Conservation (phyloP, 768 basidiomycete species). For the Leccinum fibrillosum region DNA sequence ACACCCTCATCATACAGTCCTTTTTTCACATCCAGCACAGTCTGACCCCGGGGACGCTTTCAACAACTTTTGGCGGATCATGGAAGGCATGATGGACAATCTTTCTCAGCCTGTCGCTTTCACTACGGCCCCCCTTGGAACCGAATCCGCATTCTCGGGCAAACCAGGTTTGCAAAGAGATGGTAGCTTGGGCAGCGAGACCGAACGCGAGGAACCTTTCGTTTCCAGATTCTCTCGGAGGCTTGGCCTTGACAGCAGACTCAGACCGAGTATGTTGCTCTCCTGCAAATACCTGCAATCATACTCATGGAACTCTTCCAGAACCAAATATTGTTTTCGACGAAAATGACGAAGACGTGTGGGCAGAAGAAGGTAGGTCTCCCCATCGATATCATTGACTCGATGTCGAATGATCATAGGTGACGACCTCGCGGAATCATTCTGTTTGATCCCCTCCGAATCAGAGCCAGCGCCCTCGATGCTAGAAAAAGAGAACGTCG, state of each 20-base stretch:
- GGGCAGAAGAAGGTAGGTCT: slow-evolving; percentile 59
- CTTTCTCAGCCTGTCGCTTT: slow-evolving; percentile 80
- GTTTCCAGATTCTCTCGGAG: slow-evolving; percentile 52
- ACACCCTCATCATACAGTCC: not conserved
- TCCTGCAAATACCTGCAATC: not conserved
- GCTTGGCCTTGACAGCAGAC: slow-evolving; percentile 26
- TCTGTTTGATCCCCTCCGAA: slow-evolving; percentile 68
- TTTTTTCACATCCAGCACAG: slow-evolving; percentile 30
- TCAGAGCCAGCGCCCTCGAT: slow-evolving; percentile 46
- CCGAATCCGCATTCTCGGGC: slow-evolving; percentile 27
- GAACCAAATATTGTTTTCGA: slow-evolving; percentile 25
- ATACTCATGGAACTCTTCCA: slow-evolving; percentile 13
- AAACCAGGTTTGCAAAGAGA: slow-evolving; percentile 40
- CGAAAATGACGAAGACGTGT: slow-evolving; percentile 60
- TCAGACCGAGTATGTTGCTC: slow-evolving; percentile 20
- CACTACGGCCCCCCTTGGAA: slow-evolving; percentile 70
- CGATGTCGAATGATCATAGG: slow-evolving; percentile 31
- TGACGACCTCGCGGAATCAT: slow-evolving; percentile 76
- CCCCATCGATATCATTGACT: not conserved
- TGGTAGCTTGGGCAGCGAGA: slow-evolving; percentile 59
- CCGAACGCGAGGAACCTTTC: slow-evolving; percentile 64
- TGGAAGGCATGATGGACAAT: slow-evolving; percentile 84
- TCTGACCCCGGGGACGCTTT: slow-evolving; percentile 84
- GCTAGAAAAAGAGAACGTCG: slow-evolving; percentile 64
- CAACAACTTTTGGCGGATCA: slow-evolving; percentile 85